Evolutionary conservation across 805 yeast genomes (phyloP).

Genomic region (Wickerhamiella alocasiicola): DNA sequence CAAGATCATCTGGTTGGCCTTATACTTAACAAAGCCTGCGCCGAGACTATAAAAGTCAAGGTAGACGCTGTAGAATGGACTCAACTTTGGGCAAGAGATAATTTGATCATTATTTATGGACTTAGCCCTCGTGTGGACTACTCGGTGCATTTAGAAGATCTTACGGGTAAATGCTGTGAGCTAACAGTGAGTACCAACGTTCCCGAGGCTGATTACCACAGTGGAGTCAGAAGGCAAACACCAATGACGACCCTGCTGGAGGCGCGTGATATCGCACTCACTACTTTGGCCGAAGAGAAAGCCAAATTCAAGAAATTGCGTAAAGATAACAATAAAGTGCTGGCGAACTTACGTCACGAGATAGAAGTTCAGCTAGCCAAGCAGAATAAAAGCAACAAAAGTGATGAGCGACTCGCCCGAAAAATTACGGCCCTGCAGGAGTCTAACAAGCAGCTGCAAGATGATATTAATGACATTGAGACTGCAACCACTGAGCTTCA

Average conservation of each 20-base stretch:
- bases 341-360: constrained; percentile 41
- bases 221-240: constrained; percentile 26
- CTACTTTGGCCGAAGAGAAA: constrained; percentile 45
- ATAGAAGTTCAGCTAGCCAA: constrained; percentile 41
- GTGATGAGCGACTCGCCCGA: constrained; percentile 45
- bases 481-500: constrained; percentile 12
- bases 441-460: constrained; percentile 25
- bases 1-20: constrained; percentile 24
- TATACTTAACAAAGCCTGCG: constrained; percentile 3
- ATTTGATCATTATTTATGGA: constrained; percentile 49
- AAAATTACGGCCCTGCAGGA: constrained; percentile 41
- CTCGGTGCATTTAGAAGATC: constrained; percentile 38
- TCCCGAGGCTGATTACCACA: constrained; percentile 25
- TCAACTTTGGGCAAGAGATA: constrained; percentile 36
- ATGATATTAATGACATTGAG: constrained; percentile 25
- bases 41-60: constrained; percentile 27
- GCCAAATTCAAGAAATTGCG: constrained; percentile 43
- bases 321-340: constrained; percentile 45
- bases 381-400: constrained; percentile 36
- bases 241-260: constrained; percentile 56
- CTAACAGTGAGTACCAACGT: constrained; percentile 16
- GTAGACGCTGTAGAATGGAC: constrained; percentile 64
- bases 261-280: constrained; percentile 51
- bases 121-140: constrained; percentile 53
- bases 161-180: constrained; percentile 21